phyloP scores from a whole-genome alignment of 345 rosid species.

The Citrus glauca region DNA sequence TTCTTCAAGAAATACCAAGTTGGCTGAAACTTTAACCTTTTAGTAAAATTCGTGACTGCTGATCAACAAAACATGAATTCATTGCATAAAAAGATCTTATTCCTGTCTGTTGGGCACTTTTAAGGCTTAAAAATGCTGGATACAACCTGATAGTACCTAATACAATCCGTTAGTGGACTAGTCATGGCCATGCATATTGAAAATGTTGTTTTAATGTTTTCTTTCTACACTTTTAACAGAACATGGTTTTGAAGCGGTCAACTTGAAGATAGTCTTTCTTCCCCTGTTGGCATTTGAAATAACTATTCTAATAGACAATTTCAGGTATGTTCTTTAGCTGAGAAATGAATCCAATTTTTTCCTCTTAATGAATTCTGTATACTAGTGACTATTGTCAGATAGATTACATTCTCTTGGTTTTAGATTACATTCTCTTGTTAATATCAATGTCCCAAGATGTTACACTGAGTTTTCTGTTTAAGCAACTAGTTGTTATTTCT shows the following conservation, averaged over 20 bases:
- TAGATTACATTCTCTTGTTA: constrained; percentile 7
- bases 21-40: not conserved
- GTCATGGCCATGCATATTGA: not conserved
- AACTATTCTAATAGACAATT: constrained; percentile 75
- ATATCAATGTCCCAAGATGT: not conserved
- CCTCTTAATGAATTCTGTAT: not conserved
- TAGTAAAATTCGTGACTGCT: not conserved
- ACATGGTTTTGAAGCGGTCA: constrained; percentile 54
- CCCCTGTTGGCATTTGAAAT: constrained; percentile 80
- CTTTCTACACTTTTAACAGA: constrained; percentile 27
- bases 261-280: constrained; percentile 87
- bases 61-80: not conserved
- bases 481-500: not conserved
- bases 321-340: constrained; percentile 51
- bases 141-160: not conserved
- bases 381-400: not conserved
- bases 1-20: not conserved
- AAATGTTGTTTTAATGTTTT: not conserved
- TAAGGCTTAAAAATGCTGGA: not conserved
- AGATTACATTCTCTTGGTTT: not conserved
- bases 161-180: not conserved
- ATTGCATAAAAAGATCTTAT: not conserved
- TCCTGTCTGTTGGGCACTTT: not conserved
- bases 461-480: not conserved
- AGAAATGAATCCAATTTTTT: not conserved